Evolutionary conservation across 192 early-diverging fungal species (phyloP).

Genomic region (Dimargaris xerosporica): DNA sequence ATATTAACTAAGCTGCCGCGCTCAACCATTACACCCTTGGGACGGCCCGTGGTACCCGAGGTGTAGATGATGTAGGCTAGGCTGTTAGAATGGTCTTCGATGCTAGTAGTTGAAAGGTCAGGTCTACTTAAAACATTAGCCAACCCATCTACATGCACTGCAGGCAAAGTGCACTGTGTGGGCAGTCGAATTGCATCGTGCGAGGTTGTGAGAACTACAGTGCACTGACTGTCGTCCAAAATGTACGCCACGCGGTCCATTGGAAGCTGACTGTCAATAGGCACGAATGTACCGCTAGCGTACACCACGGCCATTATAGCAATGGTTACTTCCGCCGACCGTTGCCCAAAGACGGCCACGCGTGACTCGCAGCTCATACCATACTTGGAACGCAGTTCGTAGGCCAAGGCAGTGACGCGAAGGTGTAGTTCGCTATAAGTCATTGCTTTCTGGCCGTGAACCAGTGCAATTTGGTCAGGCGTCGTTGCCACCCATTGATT

Average conservation of each 20-base stretch:
- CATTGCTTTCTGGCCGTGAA: not conserved
- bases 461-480: not conserved
- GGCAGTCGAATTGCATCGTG: not conserved
- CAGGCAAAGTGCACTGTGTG: no score
- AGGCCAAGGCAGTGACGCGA: not conserved
- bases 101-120: not conserved
- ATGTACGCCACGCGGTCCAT: not conserved
- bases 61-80: conserved; percentile 10
- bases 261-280: not conserved
- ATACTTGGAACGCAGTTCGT: not conserved
- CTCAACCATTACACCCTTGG: conserved; percentile 9
- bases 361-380: not conserved
- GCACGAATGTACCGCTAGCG: not conserved
- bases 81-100: no score
- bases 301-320: not conserved
- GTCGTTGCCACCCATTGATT: no score
- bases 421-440: not conserved
- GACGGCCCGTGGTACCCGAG: conserved; percentile 5
- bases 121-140: not conserved
- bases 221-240: not conserved
- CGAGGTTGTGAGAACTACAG: not conserved
- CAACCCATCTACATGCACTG: not conserved
- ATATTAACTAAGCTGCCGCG: not conserved
- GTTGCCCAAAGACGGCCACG: not conserved
- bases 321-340: not conserved